Evolutionary conservation across 164 flowering plant species (phyloP).

Genomic region (Akebia trifoliata): DNA sequence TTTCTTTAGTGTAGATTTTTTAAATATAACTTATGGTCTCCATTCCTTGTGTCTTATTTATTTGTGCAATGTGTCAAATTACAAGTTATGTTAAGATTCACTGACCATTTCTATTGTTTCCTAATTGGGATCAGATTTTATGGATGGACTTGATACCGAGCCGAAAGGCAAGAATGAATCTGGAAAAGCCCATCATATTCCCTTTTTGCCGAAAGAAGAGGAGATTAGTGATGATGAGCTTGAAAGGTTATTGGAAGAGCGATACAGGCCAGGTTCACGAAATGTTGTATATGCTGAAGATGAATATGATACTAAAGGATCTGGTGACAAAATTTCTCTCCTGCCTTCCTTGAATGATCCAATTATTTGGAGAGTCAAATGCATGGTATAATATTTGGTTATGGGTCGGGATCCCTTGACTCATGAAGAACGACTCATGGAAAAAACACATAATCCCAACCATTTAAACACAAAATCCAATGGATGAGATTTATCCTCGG

Average conservation of each 20-base stretch:
- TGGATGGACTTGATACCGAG: conserved; percentile 30
- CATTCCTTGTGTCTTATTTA: not conserved
- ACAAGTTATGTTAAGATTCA: not conserved
- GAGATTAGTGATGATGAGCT: conserved; percentile 61
- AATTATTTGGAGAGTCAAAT: conserved; percentile 71
- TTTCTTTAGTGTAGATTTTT: too few species aligned
- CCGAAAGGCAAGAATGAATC: conserved; percentile 24
- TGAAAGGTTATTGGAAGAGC: conserved; percentile 55
- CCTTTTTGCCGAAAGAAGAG: conserved; percentile 69
- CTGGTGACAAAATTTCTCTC: conserved; percentile 19
- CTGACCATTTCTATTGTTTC: conserved; percentile 1
- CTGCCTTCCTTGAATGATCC: conserved; percentile 46
- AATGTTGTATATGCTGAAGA: conserved; percentile 53
- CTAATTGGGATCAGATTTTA: conserved; percentile 32
- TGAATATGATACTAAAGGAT: conserved; percentile 30
- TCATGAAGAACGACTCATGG: too few species aligned
- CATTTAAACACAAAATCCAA: too few species aligned
- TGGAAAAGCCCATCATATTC: conserved; percentile 28
- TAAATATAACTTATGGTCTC: too few species aligned
- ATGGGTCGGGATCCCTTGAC: too few species aligned
- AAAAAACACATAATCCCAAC: too few species aligned
- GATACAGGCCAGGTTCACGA: conserved; percentile 43
- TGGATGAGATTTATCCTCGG: too few species aligned
- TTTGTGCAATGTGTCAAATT: not conserved
- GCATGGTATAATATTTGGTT: conserved; percentile 48